Evolutionary conservation across 495 filamentous ascomycete species (phyloP).

Genomic region (Penicillium ochrochloron): DNA sequence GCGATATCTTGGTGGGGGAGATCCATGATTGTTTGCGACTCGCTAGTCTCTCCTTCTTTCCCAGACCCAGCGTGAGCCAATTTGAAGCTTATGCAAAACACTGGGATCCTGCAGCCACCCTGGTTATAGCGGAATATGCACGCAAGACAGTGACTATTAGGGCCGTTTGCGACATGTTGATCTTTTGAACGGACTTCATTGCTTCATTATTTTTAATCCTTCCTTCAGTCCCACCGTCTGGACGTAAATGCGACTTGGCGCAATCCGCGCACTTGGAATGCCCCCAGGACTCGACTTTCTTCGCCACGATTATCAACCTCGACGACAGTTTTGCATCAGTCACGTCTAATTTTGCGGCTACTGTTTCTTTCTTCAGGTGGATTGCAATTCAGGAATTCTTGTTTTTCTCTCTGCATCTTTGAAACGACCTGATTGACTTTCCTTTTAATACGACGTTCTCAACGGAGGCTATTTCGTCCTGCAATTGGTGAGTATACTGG

Average conservation of each 20-base stretch:
- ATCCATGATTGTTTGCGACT: slow-evolving; percentile 20
- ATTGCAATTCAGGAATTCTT: background rate
- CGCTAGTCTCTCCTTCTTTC: slow-evolving; percentile 14
- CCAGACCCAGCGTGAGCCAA: slow-evolving; percentile 5
- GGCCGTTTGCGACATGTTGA: slow-evolving; percentile 40
- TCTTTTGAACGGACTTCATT: slow-evolving; percentile 30
- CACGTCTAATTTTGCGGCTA: background rate
- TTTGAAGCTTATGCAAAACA: slow-evolving; percentile 31
- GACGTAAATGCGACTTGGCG: slow-evolving; percentile 22
- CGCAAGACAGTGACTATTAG: slow-evolving; percentile 30
- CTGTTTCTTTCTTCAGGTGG: background rate
- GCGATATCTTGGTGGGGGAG: slow-evolving; percentile 21
- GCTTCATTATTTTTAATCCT: slow-evolving; percentile 18
- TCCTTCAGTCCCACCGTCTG: slow-evolving; percentile 20
- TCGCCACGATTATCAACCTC: slow-evolving; percentile 8
- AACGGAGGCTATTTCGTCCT: background rate
- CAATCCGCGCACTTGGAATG: slow-evolving; percentile 16
- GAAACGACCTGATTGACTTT: background rate
- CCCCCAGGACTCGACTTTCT: slow-evolving; percentile 14
- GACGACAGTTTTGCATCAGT: background rate
- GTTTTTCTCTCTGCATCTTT: background rate
- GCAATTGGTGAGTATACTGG: slow-evolving; percentile 18
- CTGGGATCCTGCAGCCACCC: slow-evolving; percentile 40
- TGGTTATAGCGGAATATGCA: slow-evolving; percentile 40
- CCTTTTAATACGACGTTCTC: slow-evolving; percentile 1